Base-by-base conservation (phyloP, 257 asterid species). In the Solanum tacnaense region DNA sequence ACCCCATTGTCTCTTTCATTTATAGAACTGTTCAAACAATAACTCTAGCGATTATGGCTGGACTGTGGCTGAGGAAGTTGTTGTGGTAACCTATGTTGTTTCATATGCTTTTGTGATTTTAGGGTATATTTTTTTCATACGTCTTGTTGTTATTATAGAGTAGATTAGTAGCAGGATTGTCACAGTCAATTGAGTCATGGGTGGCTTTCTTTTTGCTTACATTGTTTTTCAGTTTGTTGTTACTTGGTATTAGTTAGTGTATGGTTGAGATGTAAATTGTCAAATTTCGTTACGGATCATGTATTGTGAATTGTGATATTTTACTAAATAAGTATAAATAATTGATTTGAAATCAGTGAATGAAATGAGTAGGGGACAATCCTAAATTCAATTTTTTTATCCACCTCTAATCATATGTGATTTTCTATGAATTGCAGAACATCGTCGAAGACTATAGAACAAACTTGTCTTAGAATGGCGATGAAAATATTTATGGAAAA, bases 11-110 rank as follows among this genome's bases (percentile, higher is more conserved):
- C 41, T 68, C 56, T 62, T 39, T 52, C 76, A 83, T 84, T 91
- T 62, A 9, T 67, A 97, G 98, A 96, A 92, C 86, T 97, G 98
- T 87, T 89, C 87, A n/a, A 89, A 85, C 87, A 90, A 89, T n/a
- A 85, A 89, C 81, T 89, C 86, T 7, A 88, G 91, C 36, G 49
- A 72, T 32, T 91, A 90, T 65, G 93, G 91, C 49, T 97, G 99
- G 98, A 86, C 88, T 12, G 91, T 94, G 12, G 92, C 95, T 15
- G 96, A 95, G 92, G 99, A 95, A 94, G 92, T 92, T 52, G 91
- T 92, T 36, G 89, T 92, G 70, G 89, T 92, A 41, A 41, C 23
- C 84, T 39, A 76, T n/a, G n/a, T 12, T 39, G 58, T 38, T 11
- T 38, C 23, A 7, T 39, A 13, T 39, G 60, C 2, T 84, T 29